Base-by-base conservation (phyloP, 306 rosid genomes). In the Abrus pulchellus region DNA sequence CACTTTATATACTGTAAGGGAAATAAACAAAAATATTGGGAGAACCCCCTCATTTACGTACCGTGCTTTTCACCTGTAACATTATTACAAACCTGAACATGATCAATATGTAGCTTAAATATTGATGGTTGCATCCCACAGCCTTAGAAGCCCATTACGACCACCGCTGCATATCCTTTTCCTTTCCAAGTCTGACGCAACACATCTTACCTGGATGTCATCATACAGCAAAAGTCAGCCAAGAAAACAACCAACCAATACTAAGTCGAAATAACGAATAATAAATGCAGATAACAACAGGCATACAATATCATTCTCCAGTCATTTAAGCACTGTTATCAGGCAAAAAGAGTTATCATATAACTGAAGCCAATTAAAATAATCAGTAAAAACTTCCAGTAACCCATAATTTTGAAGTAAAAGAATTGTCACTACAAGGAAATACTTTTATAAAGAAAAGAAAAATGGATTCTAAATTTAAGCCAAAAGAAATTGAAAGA, bases 51-150 rank as follows among this genome's bases (percentile, higher is more conserved):
- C 60, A 79, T 67, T 34, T 5, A 77, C 43, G 65, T 36, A 50
- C 81, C 80, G 52, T 34, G 34, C 41, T 20, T 79, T 56, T 83
- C 48, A 73, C 68, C 77, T 38, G 61, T 69, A 76, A 76, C 69
- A 81, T 32, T 71, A 34, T 30, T 47, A 52, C 49, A 72, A 63
- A 72, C 38, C 11, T 48, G 66, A 57, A 72, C 61, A 67, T 75
- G 74, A 75, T 74, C 47, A 43, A 38, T 28, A 38, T 28, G 44
- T 63, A 68, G 70, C 70, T 90, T 77, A 91, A 83, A 95, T 95
- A 85, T 95, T 95, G 67, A 95, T 88, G 57, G 99, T 93, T 85
- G 99, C 99, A 88, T 95, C 99, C 99, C 99, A 95, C 53, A 93
- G 94, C 83, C 99, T 88, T 62, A 93, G 89, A 79, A 90, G 89